Conservation (phyloP, 2,329 filamentous ascomycete species). For the Cordyceps cicadae region DNA sequence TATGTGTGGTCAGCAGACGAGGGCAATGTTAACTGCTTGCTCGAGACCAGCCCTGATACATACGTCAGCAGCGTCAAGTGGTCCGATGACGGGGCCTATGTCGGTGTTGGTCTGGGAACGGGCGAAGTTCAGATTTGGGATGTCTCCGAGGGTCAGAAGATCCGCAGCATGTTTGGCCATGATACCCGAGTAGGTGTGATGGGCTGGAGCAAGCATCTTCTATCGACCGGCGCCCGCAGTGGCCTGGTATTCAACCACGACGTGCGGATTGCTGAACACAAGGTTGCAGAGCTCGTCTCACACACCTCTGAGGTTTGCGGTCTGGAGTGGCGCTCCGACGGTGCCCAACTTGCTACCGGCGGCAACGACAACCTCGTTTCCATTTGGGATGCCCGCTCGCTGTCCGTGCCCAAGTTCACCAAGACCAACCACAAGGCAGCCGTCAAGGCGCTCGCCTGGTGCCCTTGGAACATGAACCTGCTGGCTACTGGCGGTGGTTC, state of each 20-base stretch:
- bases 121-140: conserved; percentile 99
- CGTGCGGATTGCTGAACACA: conserved; percentile 94
- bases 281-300: conserved; percentile 91
- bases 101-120: conserved; percentile 86
- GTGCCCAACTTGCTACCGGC: conserved; percentile 91
- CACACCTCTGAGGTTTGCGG: conserved; percentile 98
- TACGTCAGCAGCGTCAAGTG: conserved; percentile 98
- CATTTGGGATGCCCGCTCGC: conserved; percentile 95
- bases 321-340: conserved; percentile 94
- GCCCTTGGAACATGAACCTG: conserved; percentile 96
- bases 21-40: conserved; percentile 76
- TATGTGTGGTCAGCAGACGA: conserved; percentile 98
- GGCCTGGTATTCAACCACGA: conserved; percentile 98
- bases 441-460: conserved; percentile 97
- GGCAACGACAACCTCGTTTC: conserved; percentile 98
- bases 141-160: conserved; percentile 86
- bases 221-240: conserved; percentile 89
- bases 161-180: conserved; percentile 97
- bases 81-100: conserved; percentile 94
- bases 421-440: conserved; percentile 99
- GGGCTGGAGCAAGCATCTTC: conserved; percentile 98
- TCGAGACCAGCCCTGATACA: conserved; percentile 83
- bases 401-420: conserved; percentile 93
- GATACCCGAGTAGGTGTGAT: conserved; percentile 95
- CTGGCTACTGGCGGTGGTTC: conserved; percentile 93